These are phyloP conservation scores for Trichoderma reesei DNA, from an alignment of 495 filamentous ascomycete species.

Conservation along the genomic window DNA sequence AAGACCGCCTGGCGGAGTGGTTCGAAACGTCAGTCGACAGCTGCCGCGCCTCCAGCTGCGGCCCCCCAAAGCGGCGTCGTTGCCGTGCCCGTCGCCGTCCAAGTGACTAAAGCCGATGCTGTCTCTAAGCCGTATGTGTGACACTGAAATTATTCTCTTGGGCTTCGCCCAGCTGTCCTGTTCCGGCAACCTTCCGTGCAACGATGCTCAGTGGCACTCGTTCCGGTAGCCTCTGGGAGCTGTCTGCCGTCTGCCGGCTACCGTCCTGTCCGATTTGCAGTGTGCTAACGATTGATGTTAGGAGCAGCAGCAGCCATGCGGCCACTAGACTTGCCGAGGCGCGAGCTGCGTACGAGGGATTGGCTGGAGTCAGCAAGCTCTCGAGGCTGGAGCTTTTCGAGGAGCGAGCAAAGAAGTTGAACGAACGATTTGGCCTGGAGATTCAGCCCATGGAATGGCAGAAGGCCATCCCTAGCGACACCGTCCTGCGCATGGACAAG, in stretches of 20 bases:
- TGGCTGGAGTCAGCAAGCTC: constrained; percentile 25
- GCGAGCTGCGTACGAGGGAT: constrained; percentile 16
- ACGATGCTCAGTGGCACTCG: background rate
- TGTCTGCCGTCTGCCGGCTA: background rate
- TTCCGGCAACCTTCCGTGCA: background rate
- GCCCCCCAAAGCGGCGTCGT: background rate
- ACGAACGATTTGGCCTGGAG: constrained; percentile 64
- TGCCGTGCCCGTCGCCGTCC: background rate
- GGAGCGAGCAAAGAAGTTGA: constrained; percentile 60
- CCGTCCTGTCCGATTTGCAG: background rate
- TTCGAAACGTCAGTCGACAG: constrained; percentile 25
- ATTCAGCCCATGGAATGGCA: constrained; percentile 60
- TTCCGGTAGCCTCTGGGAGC: background rate
- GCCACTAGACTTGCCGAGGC: constrained; percentile 6
- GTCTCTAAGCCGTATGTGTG: constrained; percentile 1
- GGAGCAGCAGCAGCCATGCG: background rate
- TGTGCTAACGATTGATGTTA: background rate
- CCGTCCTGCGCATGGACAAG: constrained; percentile 67
- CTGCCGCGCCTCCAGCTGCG: background rate
- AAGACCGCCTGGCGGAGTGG: constrained; percentile 52
- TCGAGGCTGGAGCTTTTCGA: constrained; percentile 46
- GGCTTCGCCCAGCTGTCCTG: background rate
- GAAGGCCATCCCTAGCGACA: constrained; percentile 44
- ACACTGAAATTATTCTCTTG: background rate
- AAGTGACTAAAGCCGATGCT: background rate